Percentiles rank a stretch among this genome's conserved stretches.
These are phyloP conservation scores for Ceratobasidium sp. DNA, from an alignment of 1,284 basidiomycete species.

Conservation along the genomic window DNA sequence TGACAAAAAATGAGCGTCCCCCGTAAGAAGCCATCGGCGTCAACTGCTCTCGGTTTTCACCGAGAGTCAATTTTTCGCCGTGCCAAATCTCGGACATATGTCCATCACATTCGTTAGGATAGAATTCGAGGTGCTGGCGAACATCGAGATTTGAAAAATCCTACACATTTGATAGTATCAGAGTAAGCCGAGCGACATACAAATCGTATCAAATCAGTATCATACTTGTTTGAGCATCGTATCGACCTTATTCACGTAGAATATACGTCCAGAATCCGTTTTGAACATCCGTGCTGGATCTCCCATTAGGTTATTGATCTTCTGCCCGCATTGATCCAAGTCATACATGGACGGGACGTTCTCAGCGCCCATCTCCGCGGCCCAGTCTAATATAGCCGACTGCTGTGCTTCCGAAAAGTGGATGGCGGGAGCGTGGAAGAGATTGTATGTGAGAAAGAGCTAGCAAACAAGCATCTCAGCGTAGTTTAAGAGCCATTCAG, in stretches of 20 bases:
- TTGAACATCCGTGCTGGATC: conserved; percentile 44
- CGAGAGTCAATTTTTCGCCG: conserved; percentile 1
- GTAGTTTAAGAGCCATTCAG: no score
- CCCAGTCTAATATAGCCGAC: no score
- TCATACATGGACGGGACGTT: no score
- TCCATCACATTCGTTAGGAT: not conserved
- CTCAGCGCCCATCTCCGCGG: no score
- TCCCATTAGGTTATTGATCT: no score
- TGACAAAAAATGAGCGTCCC: not conserved
- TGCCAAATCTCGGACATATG: conserved; percentile 10
- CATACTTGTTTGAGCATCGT: conserved; percentile 34
- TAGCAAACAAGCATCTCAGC: no score
- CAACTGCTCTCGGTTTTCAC: conserved; percentile 5
- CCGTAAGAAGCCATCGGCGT: conserved; percentile 14
- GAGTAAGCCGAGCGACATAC: no score
- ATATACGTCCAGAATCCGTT: conserved; percentile 17
- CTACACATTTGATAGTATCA: no score
- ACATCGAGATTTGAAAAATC: conserved; percentile 16
- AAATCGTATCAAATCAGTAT: not conserved
- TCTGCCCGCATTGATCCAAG: no score
- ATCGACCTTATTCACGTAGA: conserved; percentile 22
- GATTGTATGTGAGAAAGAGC: no score
- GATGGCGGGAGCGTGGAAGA: no score
- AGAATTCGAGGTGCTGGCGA: conserved; percentile 9
- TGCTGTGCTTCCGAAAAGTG: no score